Conservation (phyloP, 1,139 yeast genomes). For the Candida sojae region DNA sequence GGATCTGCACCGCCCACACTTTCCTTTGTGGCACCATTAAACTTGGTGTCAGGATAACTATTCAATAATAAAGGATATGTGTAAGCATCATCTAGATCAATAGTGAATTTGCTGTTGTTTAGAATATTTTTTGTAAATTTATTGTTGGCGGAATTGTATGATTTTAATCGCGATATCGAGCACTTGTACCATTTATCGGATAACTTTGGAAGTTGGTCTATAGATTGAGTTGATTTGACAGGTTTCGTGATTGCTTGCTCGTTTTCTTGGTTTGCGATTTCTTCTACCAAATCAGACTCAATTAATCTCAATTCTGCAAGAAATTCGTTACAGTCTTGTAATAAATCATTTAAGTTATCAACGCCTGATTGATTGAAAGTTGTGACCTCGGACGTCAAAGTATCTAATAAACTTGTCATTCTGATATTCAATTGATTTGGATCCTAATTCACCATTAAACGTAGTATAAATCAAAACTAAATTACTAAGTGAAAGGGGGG, state of each 20-base stretch:
- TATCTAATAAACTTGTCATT: conserved; percentile 26
- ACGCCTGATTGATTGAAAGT: conserved; percentile 26
- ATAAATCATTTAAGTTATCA: conserved; percentile 19
- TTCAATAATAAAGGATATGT: conserved; percentile 40
- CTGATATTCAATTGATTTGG: not conserved
- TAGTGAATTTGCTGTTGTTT: conserved; percentile 28
- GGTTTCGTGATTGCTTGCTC: not conserved
- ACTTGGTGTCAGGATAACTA: conserved; percentile 27
- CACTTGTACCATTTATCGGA: conserved; percentile 37
- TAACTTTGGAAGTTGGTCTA: conserved; percentile 8
- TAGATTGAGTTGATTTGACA: not conserved
- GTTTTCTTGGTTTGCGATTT: conserved; percentile 14
- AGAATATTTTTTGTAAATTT: conserved; percentile 39
- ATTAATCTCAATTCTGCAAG: conserved; percentile 27
- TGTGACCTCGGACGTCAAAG: conserved; percentile 29
- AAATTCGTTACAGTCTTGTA: conserved; percentile 26
- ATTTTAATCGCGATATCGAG: conserved; percentile 35
- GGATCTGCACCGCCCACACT: not conserved
- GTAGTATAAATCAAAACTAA: not conserved
- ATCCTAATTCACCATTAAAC: not conserved
- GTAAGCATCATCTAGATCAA: conserved; percentile 47
- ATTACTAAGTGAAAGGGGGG: not conserved
- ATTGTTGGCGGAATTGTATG: conserved; percentile 40
- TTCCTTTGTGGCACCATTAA: not conserved
- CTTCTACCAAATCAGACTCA: conserved; percentile 27